Evolutionary conservation across 225 moss, liverwort and hornwort species (phyloP), one percentile per base, ranked within the genome.

Genomic region (Lunularia cruciata): DNA sequence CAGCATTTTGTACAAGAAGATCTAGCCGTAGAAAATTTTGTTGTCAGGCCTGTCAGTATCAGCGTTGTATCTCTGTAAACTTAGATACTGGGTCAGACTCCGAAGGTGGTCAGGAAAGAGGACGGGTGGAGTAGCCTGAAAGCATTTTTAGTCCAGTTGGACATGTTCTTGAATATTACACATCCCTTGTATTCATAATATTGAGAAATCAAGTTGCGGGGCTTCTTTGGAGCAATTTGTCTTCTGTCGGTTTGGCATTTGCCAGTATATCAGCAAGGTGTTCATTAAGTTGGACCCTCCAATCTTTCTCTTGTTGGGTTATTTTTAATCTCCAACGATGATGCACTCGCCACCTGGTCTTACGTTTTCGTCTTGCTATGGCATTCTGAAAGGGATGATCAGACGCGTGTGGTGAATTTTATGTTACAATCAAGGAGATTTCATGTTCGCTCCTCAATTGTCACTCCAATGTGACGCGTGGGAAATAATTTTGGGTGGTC

Each of bases 121-220:
- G 36, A 39, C 8, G 55, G 28, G 12, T 53, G 55, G 19, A 13
- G 45, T 33, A 33, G 45, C 26, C 7, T 40, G 42, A 25, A 64
- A 58, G 22, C 64, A 64, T 40, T 75, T 38, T 34, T 20, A 57
- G 5, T 47, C 35, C 30, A 65, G 19, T 36, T 34, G 6, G 36
- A 32, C 43, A 49, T 27, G 40, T 12, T 46, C 45, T 37, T 65
- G 52, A 58, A 20, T 18, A 43, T 20, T 28, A 45, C 56, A 9
- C 3, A 30, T 47, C 27, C 59, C 65, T 52, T 67, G 60, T 71
- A 45, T 33, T 72, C 66, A 42, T 59, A 49, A 51, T 62, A 26
- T 19, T 5, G 55, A 61, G 20, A 48, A 42, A 57, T 39, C 7
- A 38, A n/a, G 32, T 9, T 58, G 39, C 26, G 3, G 60, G 64